Base-by-base conservation (phyloP, 2,329 filamentous ascomycete species). In the Calonectria pauciramosa region DNA sequence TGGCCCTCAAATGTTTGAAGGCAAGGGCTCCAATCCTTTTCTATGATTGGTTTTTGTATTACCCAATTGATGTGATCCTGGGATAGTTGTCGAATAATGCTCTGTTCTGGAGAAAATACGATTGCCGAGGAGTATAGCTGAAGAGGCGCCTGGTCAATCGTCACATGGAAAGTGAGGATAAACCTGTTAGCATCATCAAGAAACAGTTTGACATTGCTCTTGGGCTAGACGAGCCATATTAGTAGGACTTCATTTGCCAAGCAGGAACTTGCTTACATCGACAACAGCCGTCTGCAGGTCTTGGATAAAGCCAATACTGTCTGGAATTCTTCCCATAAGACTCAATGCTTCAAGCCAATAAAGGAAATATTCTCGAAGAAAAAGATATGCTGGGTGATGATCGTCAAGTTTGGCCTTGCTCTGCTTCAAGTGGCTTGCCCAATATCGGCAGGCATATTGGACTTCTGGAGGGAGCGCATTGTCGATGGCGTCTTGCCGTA, bases 381-480 rank as follows among this genome's bases (percentile, higher is more conserved):
- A 79, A 80, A 77, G 20, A 18, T 73, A 59, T 8, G 23, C 68
- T 49, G 44, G 4, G 10, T 72, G 23, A 30, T 75, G 73, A 68
- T 85, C 82, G 66, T 74, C 71, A 71, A 84, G 80, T 54, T 73
- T 79, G 63, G 41, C 32, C 36, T 74, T 73, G 76, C 82, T 82
- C 41, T 79, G 60, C 11, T 49, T 72, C n/a, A 82, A 51, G 76
- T 87, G 85, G 63, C 83, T 20, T 1, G 75, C 68, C 78, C 84
- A 88, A 74, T 86, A 86, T 2, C 77, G 79, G 75, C 83, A 86
- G 14, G 84, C 85, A 30, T 52, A 52, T 52, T 28, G 49, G 28
- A 52, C 49, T 14, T 14, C n/a, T 30, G 23, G 49, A 14, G 49
- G 49, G 5, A 52, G 20, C 9, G n/a, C 13, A 7, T 52, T 16